phyloP scores from a whole-genome alignment of 805 yeast species.

The Candida koratica region DNA sequence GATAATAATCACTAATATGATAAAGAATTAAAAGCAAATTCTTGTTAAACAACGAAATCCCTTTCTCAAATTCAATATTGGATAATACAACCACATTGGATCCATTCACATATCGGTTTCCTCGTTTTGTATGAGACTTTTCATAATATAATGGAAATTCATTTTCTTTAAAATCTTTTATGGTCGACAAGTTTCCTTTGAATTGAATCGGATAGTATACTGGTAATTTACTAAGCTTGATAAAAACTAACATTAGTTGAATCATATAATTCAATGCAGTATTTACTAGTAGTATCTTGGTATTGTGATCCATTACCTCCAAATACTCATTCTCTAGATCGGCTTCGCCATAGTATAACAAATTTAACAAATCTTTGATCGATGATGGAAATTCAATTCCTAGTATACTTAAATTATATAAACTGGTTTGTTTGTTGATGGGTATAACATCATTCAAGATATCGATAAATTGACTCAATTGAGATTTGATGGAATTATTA shows the following conservation, averaged over 20 bases:
- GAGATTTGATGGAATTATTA: slow-evolving; percentile 19
- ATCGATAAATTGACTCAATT: slow-evolving; percentile 15
- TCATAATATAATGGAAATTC: slow-evolving; percentile 30
- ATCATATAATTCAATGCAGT: slow-evolving; percentile 30
- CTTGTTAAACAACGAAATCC: slow-evolving; percentile 28
- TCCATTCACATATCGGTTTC: slow-evolving; percentile 12
- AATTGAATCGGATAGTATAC: slow-evolving; percentile 27
- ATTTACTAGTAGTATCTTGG: slow-evolving; percentile 26
- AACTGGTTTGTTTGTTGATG: slow-evolving; percentile 22
- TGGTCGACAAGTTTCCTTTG: slow-evolving; percentile 19
- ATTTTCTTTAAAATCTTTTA: slow-evolving; percentile 22
- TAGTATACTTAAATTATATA: slow-evolving; percentile 26
- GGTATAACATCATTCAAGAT: slow-evolving; percentile 23
- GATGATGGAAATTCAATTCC: slow-evolving; percentile 36
- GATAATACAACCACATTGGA: slow-evolving; percentile 5
- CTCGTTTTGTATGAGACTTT: slow-evolving; percentile 19
- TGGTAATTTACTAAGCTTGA: slow-evolving; percentile 22
- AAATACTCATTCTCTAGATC: slow-evolving; percentile 11
- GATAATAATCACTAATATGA: slow-evolving; percentile 17
- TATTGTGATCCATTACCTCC: slow-evolving; percentile 11
- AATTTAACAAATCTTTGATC: slow-evolving; percentile 26
- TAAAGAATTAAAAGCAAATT: slow-evolving; percentile 26
- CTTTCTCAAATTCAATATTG: slow-evolving; percentile 31
- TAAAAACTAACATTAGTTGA: slow-evolving; percentile 24
- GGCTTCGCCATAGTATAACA: slow-evolving; percentile 24